Evolutionary conservation across 2,329 filamentous ascomycete genomes (phyloP).

Genomic region (Talaromyces sp.): DNA sequence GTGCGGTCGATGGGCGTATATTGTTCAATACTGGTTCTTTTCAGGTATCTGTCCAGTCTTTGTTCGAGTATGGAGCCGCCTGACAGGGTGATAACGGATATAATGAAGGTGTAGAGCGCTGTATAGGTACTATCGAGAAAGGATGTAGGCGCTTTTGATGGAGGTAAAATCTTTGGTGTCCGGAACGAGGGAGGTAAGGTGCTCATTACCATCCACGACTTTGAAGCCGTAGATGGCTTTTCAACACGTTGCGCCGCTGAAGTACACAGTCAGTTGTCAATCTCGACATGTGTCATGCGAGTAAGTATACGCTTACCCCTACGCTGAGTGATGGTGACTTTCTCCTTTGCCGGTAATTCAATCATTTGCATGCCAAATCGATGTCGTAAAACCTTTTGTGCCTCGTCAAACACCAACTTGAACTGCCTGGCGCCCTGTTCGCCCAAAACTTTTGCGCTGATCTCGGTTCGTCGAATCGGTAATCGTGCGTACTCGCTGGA

Average conservation of each 20-base stretch:
- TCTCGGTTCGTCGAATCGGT: slow-evolving; percentile 57
- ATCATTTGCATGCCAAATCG: slow-evolving; percentile 91
- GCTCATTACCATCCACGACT: slow-evolving; percentile 74
- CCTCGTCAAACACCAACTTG: slow-evolving; percentile 69
- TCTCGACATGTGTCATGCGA: background rate
- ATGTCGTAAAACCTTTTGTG: slow-evolving; percentile 66
- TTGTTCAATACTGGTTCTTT: slow-evolving; percentile 69
- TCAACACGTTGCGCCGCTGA: slow-evolving; percentile 50
- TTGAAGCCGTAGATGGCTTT: slow-evolving; percentile 47
- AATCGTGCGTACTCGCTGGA: slow-evolving; percentile 59
- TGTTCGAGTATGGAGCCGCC: slow-evolving; percentile 73
- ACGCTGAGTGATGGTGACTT: slow-evolving; percentile 73
- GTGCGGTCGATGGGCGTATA: slow-evolving; percentile 74
- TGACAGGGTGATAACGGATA: slow-evolving; percentile 70
- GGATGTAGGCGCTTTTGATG: slow-evolving; percentile 62
- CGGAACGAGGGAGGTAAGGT: slow-evolving; percentile 68
- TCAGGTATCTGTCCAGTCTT: slow-evolving; percentile 73
- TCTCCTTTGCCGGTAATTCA: slow-evolving; percentile 78
- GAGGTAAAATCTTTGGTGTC: slow-evolving; percentile 62
- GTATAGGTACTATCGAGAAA: slow-evolving; percentile 74
- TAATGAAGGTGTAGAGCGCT: slow-evolving; percentile 74
- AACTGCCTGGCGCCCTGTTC: slow-evolving; percentile 66
- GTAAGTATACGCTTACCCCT: slow-evolving; percentile 54
- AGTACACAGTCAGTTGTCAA: background rate
- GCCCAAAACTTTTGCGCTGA: slow-evolving; percentile 67